Percentiles rank a stretch among this genome's conserved stretches.
phyloP scores from a whole-genome alignment of 169 alveolate genomes.

The Plasmodium coatneyi region DNA sequence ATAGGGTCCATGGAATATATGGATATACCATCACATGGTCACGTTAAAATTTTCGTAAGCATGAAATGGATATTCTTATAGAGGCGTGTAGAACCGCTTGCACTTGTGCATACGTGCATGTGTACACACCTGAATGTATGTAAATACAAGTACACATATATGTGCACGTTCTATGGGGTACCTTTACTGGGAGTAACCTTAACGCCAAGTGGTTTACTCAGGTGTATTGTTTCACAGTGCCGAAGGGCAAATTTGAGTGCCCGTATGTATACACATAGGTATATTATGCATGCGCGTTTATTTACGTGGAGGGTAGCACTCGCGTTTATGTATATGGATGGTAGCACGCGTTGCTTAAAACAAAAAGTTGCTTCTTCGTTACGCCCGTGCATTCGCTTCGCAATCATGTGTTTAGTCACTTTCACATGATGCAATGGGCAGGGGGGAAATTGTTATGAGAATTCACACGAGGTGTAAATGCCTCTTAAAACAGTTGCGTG shows the following conservation, averaged over 20 bases:
- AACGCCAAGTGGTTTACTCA: neutral
- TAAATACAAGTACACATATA: neutral
- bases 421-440: neutral
- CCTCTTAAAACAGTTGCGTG: neutral
- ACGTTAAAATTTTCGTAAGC: neutral
- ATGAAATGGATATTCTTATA: neutral
- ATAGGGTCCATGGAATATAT: neutral
- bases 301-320: neutral
- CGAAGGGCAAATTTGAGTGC: neutral
- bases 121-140: neutral
- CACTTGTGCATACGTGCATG: neutral
- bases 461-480: neutral
- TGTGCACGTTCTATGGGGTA: neutral
- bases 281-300: neutral
- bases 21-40: neutral
- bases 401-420: neutral
- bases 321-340: too few species aligned
- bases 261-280: neutral
- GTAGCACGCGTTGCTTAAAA: neutral
- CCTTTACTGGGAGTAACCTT: neutral
- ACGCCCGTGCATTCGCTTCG: neutral
- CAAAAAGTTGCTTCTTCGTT: neutral
- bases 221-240: neutral
- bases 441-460: neutral
- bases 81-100: neutral